These are phyloP conservation scores for Quercus tomentella DNA, from an alignment of 331 rosid genomes.

Conservation along the genomic window DNA sequence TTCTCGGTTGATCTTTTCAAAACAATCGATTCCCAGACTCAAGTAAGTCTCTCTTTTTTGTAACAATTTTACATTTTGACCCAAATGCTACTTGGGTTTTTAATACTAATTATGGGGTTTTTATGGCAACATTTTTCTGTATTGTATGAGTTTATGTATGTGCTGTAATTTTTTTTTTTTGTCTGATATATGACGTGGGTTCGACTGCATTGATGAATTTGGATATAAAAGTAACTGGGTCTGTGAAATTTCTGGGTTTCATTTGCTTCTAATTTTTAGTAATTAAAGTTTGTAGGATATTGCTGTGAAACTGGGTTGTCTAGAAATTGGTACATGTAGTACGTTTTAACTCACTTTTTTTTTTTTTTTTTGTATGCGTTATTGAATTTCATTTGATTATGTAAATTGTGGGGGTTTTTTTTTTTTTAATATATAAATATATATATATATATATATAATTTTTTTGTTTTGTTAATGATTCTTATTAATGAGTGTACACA, in stretches of 20 bases:
- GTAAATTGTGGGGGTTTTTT: background rate
- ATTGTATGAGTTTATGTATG: background rate
- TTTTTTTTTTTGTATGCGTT: background rate
- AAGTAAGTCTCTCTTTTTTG: conserved; percentile 20
- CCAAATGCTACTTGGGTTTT: background rate
- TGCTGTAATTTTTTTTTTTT: background rate
- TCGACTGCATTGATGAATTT: background rate
- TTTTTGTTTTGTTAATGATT: background rate
- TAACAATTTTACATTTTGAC: background rate
- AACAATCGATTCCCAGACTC: conserved; percentile 50
- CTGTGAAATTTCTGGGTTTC: background rate
- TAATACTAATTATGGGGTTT: background rate
- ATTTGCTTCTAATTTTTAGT: background rate
- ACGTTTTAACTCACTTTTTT: background rate
- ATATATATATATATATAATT: too few relatives aligned
- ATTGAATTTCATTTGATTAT: background rate
- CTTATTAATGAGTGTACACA: background rate
- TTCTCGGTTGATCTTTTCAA: conserved; percentile 78
- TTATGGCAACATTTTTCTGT: background rate
- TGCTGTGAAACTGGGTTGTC: background rate
- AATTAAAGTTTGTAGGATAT: background rate
- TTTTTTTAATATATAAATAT: background rate
- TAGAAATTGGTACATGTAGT: background rate
- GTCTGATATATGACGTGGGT: background rate
- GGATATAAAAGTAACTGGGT: background rate